These are phyloP conservation scores for Pythium vanterpoolii DNA, from an alignment of 352 stramenopile genomes.

Conservation along the genomic window DNA sequence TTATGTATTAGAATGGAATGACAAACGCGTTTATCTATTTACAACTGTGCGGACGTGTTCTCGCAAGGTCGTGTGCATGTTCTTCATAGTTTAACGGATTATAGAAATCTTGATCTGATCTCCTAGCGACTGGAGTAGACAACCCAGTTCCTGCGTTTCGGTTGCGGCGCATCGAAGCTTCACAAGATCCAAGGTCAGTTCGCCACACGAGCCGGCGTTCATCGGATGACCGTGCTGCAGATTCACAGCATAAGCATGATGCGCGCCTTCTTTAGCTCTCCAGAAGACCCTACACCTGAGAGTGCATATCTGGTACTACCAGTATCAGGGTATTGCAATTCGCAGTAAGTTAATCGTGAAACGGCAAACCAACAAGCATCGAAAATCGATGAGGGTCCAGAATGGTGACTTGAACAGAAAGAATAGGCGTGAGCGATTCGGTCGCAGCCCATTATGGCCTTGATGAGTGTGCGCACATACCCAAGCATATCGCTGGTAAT, in stretches of 20 bases:
- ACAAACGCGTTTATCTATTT: constrained; percentile 2
- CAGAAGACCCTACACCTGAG: neutral
- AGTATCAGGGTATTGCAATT: too few species aligned
- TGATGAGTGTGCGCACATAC: too few species aligned
- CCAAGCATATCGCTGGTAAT: too few species aligned
- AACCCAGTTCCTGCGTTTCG: too few species aligned
- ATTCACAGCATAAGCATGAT: neutral
- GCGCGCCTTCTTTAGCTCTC: neutral
- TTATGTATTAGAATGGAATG: neutral
- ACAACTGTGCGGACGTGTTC: neutral
- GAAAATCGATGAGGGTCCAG: too few species aligned
- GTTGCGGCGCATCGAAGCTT: constrained; percentile 21
- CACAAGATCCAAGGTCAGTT: neutral
- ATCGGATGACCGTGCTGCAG: constrained; percentile 15
- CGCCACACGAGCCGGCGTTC: constrained; percentile 8
- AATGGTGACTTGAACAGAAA: too few species aligned
- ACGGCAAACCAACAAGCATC: too few species aligned
- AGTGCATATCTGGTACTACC: constrained; percentile 4
- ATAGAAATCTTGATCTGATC: constrained; percentile 5
- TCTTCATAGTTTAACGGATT: neutral
- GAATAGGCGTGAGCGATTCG: too few species aligned
- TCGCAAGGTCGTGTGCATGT: neutral
- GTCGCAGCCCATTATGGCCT: too few species aligned
- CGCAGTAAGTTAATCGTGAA: too few species aligned
- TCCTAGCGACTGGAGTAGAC: constrained; percentile 16